Evolutionary conservation across 108 stramenopile species (phyloP).

Genomic region (Cyclotella atomus): DNA sequence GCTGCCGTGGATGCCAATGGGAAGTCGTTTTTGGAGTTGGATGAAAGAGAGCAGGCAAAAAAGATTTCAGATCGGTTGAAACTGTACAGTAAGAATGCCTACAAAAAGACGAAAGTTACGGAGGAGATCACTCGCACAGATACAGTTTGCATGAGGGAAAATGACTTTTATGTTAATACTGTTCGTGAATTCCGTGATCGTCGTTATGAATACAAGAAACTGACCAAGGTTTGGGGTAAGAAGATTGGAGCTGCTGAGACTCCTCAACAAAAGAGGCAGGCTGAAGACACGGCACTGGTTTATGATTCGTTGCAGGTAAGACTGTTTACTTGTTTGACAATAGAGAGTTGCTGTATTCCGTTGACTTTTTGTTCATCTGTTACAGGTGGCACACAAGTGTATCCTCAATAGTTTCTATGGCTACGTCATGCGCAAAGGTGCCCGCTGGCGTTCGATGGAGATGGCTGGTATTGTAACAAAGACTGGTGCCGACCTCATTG

Average conservation of each 20-base stretch:
- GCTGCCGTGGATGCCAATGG: conserved; percentile 70
- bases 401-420: conserved; percentile 98
- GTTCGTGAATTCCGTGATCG: conserved; percentile 98
- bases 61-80: conserved; percentile 86
- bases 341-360: too few relatives aligned
- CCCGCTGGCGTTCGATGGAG: conserved; percentile 99
- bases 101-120: conserved; percentile 97
- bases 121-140: conserved; percentile 89
- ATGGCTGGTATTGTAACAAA: conserved; percentile 99
- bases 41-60: conserved; percentile 82
- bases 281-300: conserved; percentile 90
- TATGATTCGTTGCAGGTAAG: conserved; percentile 99
- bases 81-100: conserved; percentile 94
- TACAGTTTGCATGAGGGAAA: conserved; percentile 99
- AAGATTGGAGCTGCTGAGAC: conserved; percentile 85
- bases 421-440: conserved; percentile 99
- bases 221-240: conserved; percentile 96
- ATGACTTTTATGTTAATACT: conserved; percentile 99
- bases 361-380: too few relatives aligned
- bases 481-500: conserved; percentile 98
- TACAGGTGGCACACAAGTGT: conserved; percentile 99
- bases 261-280: conserved; percentile 87
- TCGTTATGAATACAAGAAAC: conserved; percentile 97
- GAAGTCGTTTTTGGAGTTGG: conserved; percentile 76
- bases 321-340: too few relatives aligned